Evolutionary conservation across 2,329 filamentous ascomycete genomes (phyloP), one percentile per base, ranked within the genome.

Genomic region (Monosporascus cannonballus): DNA sequence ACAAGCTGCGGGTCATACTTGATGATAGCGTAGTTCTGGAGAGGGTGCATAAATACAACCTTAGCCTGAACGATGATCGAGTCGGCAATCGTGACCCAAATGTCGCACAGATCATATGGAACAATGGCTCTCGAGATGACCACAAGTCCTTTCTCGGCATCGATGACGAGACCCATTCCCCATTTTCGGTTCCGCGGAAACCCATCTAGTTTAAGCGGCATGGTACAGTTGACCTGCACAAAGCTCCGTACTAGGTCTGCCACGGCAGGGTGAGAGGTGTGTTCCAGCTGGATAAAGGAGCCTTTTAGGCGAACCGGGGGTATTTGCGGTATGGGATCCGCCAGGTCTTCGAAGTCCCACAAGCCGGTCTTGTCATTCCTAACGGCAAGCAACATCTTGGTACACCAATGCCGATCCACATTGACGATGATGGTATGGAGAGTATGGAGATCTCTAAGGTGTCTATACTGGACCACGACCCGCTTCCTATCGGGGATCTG

Each of bases 171-270:
- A 39, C 94, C 94, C 78, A 96, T 96, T 1, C 94, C 94, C 74
- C 91, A 94, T 72, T 96, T 94, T 48, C 91, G 82, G 60, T 94
- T 90, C 69, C 94, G 90, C 6, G 94, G 95, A 68, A 96, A 99
- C n/a, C 94, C 94, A 68, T 99, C 94, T 9, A 99, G 80, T 76
- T 97, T 97, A 56, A 99, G 76, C 0, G 94, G 94, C 86, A 99
- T 93, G 24, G 86, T 89, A 63, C 92, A 96, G 58, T 89, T 87
- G 51, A 99, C 88, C 39, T 94, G 87, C 25, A 99, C 93, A 67
- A 99, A 97, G 67, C 92, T 96, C 60, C 89, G 86, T 39, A 99
- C 89, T 56, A 99, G 83, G 60, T 96, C 90, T 2, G 92, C 91
- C n/a, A 94, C 92, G 18, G 90, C 89, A 24, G 90, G 86, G 67